Conservation (phyloP, 2,329 filamentous ascomycete species). For the Beauveria caledonica region DNA sequence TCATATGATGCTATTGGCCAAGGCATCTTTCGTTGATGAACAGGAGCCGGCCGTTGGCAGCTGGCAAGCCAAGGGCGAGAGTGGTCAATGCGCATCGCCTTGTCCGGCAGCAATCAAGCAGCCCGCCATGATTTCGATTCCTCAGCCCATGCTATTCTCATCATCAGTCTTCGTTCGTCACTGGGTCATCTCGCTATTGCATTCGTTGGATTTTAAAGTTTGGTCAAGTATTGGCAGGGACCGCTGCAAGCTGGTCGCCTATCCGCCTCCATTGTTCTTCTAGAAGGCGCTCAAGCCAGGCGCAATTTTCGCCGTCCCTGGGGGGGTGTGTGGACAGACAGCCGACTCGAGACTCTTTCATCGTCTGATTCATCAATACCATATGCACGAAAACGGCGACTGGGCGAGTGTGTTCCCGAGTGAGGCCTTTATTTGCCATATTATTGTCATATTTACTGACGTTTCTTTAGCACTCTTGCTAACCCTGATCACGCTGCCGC, state of each 20-base stretch:
- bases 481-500: neutral
- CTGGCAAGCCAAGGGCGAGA: neutral
- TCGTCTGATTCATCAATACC: neutral
- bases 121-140: neutral
- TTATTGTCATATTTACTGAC: neutral
- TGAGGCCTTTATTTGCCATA: neutral
- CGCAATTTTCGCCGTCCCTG: neutral
- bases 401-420: neutral
- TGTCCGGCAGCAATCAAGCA: neutral
- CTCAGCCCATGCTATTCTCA: too few relatives aligned
- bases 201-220: neutral
- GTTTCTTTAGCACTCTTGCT: neutral
- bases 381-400: neutral
- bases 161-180: too few relatives aligned
- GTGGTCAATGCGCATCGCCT: neutral
- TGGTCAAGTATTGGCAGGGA: neutral
- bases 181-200: neutral
- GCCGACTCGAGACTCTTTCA: neutral
- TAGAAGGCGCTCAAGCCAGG: conserved; percentile 9
- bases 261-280: conserved; percentile 5
- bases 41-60: neutral
- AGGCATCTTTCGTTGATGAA: neutral
- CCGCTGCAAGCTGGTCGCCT: neutral
- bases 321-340: neutral
- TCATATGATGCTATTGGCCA: too few relatives aligned